A percentile compares a stretch with the other conserved stretches of the same genome.
Conservation (phyloP, 352 stramenopile species). For the Thraustotheca clavata region DNA sequence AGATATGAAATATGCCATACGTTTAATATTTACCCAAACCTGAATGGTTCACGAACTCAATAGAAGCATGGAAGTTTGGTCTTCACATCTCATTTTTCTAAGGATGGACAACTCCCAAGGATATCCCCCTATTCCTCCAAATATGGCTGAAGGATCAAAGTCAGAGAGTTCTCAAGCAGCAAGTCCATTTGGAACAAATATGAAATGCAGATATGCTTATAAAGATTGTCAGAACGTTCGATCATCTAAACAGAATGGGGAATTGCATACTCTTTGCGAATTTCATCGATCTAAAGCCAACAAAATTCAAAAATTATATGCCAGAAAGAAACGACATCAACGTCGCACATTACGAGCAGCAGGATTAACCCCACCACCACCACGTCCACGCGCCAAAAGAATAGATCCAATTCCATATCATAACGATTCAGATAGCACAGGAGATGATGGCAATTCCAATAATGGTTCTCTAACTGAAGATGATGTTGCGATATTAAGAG, state of each 20-base stretch:
- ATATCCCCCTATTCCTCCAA: background rate
- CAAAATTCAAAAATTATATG: conserved; percentile 12
- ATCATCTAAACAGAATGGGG: conserved; percentile 19
- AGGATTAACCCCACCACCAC: background rate
- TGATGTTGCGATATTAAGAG: conserved; percentile 11
- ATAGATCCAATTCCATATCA: conserved; percentile 12
- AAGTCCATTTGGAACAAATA: background rate
- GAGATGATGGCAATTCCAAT: background rate
- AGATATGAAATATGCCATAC: background rate
- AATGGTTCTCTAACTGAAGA: conserved; percentile 5
- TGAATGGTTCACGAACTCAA: background rate
- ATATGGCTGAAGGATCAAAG: background rate
- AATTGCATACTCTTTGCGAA: conserved; percentile 21
- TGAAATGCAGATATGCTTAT: conserved; percentile 19
- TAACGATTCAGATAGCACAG: background rate
- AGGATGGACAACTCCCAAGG: background rate
- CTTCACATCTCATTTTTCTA: conserved; percentile 2
- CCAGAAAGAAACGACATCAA: conserved; percentile 13
- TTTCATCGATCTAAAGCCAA: conserved; percentile 13
- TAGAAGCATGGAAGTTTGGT: background rate
- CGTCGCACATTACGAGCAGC: background rate
- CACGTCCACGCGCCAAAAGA: background rate
- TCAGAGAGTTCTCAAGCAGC: background rate
- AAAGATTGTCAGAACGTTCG: conserved; percentile 18
- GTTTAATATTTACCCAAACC: background rate